Base-by-base conservation (phyloP, 108 stramenopile species). In the Skeletonema potamos region DNA sequence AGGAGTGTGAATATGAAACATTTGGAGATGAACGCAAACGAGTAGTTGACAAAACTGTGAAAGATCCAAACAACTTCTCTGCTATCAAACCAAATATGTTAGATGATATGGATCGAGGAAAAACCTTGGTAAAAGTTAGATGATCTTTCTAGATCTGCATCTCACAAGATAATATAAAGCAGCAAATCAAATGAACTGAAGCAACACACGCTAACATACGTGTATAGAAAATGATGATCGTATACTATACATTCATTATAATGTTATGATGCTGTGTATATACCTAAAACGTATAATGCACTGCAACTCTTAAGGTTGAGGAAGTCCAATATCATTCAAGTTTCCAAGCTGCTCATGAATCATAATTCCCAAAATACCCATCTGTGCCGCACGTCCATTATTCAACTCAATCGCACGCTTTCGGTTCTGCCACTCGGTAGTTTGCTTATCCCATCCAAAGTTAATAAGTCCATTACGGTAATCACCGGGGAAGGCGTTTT, bases 331-430 rank as follows among this genome's bases (percentile, higher is more conserved):
- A 61, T 26, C 10, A 20, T 26, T 61, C 4, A 5, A 20, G 8
- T 6, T 8, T 8, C 59, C 59, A 6, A 61, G 6, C n/a, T 32
- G 29, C 8, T 61, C 59, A 33, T 61, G 59, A 22, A 32, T 24
- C 6, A 61, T 8, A 3, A 61, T 6, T 20, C 59, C 59, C 29
- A 3, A 32, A 27, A 61, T 61, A 3, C 29, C 59, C 29, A n/a
- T n/a, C n/a, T n/a, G n/a, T n/a, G n/a, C n/a, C n/a, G n/a, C n/a
- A n/a, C n/a, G n/a, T n/a, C n/a, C 59, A 22, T 61, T 90, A 88
- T 93, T 93, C 77, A 96, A 85, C 72, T 93, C 95, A 59, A 92
- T 92, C 58, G 87, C 89, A 58, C 92, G 80, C 89, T 96, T 96
- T 30, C 71, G 32, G 58, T 72, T 28, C 84, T 91, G 84, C 1